A percentile compares a stretch with the other conserved stretches of the same genome.
Evolutionary conservation across 345 rosid genomes (phyloP).

Genomic region (Citrus mangshanensis): DNA sequence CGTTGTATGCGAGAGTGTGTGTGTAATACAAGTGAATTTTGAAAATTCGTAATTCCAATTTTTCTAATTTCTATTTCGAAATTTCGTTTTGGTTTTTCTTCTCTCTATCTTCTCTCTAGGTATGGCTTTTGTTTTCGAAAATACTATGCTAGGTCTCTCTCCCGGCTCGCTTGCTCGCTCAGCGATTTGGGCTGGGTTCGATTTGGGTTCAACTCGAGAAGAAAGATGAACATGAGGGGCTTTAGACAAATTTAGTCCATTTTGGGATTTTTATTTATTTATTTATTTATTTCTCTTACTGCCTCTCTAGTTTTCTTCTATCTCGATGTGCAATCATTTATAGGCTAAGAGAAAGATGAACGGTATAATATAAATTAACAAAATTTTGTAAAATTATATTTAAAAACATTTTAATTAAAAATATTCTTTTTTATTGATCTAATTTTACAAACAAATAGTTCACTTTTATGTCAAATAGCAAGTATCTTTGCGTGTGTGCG

Average conservation of each 20-base stretch:
- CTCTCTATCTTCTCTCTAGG: not conserved
- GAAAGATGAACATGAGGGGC: slow-evolving; percentile 11
- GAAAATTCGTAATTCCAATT: not conserved
- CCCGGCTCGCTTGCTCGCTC: slow-evolving; percentile 10
- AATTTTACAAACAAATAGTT: too few species aligned
- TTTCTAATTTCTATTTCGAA: slow-evolving; percentile 6
- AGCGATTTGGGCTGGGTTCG: slow-evolving; percentile 8
- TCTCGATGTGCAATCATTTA: too few species aligned
- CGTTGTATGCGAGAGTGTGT: not conserved
- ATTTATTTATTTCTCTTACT: too few species aligned
- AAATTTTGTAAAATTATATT: too few species aligned
- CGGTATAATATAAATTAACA: too few species aligned
- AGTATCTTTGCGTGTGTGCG: too few species aligned
- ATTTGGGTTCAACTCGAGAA: slow-evolving; percentile 7
- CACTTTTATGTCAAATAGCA: too few species aligned
- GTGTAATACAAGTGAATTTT: slow-evolving; percentile 1
- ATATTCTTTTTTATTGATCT: too few species aligned
- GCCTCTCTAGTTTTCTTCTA: too few species aligned
- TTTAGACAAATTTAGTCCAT: not conserved
- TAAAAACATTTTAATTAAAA: too few species aligned
- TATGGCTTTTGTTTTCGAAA: slow-evolving; percentile 7
- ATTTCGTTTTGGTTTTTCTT: not conserved
- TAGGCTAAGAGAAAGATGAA: too few species aligned
- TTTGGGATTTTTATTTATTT: not conserved
- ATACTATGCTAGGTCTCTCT: not conserved